Conservation (phyloP, 106 monocot genomes). For the Iris macrosiphon region DNA sequence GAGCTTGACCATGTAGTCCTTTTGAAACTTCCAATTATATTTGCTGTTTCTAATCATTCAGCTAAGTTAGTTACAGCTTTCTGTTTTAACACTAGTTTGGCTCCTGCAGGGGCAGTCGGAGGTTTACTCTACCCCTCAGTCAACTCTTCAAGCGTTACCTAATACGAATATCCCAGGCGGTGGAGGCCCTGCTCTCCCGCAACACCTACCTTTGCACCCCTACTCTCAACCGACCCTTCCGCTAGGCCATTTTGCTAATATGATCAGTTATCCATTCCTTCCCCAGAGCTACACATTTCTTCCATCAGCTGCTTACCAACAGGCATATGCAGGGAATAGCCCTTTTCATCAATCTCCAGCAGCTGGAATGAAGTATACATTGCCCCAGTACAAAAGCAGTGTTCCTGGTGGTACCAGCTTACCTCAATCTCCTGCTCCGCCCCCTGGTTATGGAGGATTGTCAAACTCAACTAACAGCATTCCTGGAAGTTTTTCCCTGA, state of each 20-base stretch:
- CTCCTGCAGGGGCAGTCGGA: conserved; percentile 50
- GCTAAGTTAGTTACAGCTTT: not conserved
- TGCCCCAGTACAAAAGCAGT: conserved; percentile 92
- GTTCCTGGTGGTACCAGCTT: conserved; percentile 40
- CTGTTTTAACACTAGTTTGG: not conserved
- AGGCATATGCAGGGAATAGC: conserved; percentile 55
- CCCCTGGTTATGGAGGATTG: conserved; percentile 69
- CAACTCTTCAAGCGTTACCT: conserved; percentile 30
- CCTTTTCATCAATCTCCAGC: conserved; percentile 76
- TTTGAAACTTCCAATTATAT: not conserved
- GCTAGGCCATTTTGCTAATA: conserved; percentile 71
- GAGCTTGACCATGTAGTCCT: no score
- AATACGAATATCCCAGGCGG: conserved; percentile 26
- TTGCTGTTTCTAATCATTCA: not conserved
- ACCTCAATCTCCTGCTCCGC: conserved; percentile 52
- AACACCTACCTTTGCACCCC: conserved; percentile 62
- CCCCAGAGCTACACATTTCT: conserved; percentile 75
- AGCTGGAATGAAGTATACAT: conserved; percentile 59
- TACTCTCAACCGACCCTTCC: conserved; percentile 83
- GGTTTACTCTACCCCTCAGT: conserved; percentile 40
- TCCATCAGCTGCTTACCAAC: conserved; percentile 80
- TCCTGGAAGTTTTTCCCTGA: conserved; percentile 56
- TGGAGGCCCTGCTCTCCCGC: conserved; percentile 49
- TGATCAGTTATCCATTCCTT: conserved; percentile 81
- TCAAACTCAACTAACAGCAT: conserved; percentile 55